Conservation (phyloP, 805 yeast species). For the Myxozyma lipomycoides region DNA sequence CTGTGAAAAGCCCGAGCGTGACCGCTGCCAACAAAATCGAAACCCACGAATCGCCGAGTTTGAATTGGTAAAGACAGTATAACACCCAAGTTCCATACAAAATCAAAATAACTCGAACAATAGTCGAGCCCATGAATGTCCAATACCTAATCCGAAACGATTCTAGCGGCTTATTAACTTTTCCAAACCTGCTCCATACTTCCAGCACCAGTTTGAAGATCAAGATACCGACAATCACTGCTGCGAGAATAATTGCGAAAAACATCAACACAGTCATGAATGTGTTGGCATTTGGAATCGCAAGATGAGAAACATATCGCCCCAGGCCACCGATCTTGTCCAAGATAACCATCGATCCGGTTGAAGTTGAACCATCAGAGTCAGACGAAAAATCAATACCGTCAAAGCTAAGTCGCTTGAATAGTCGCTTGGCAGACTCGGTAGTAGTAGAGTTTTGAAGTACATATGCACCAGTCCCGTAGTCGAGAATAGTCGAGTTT, state of each 20-base stretch:
- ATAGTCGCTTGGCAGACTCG: constrained; percentile 2
- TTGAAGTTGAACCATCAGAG: constrained; percentile 4
- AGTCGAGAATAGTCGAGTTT: constrained; percentile 22
- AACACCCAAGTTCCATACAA: constrained; percentile 38
- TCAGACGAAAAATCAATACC: constrained; percentile 14
- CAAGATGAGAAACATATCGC: constrained; percentile 33
- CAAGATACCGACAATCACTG: constrained; percentile 28
- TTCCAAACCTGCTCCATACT: constrained; percentile 15
- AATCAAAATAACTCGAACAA: constrained; percentile 33
- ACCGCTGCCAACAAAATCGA: constrained; percentile 34
- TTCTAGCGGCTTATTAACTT: constrained; percentile 20
- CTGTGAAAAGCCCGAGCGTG: constrained; percentile 32
- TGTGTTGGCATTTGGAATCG: constrained; percentile 35
- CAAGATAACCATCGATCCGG: constrained; percentile 14
- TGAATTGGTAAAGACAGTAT: constrained; percentile 35
- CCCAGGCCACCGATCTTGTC: constrained; percentile 34
- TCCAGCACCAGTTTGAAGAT: constrained; percentile 32
- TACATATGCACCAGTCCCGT: constrained; percentile 15
- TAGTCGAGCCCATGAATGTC: constrained; percentile 28
- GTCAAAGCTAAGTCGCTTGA: constrained; percentile 10
- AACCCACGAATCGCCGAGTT: constrained; percentile 36
- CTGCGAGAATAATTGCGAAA: constrained; percentile 35
- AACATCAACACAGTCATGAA: constrained; percentile 36
- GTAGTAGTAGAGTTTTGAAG: constrained; percentile 6
- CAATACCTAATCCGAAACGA: constrained; percentile 32